Conservation (phyloP, 2,329 filamentous ascomycete species). For the Aspergillus transmontanensis region DNA sequence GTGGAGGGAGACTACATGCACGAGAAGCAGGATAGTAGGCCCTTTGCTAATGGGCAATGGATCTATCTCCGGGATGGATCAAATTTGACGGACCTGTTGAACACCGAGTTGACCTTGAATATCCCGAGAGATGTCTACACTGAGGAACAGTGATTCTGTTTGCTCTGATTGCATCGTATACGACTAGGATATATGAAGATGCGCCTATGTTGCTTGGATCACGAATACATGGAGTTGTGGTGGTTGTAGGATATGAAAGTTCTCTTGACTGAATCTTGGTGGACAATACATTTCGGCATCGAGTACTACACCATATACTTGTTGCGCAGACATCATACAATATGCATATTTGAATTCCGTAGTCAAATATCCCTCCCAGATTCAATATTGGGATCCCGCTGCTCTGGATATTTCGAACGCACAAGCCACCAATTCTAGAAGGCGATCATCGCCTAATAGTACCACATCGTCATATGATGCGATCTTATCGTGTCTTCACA, state of each 20-base stretch:
- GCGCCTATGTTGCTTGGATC: background rate
- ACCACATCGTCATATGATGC: background rate
- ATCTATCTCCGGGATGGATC: conserved; percentile 84
- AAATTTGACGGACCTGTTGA: conserved; percentile 71
- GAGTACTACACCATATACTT: conserved; percentile 11
- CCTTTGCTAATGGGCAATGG: conserved; percentile 67
- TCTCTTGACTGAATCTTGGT: background rate
- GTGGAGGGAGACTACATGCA: conserved; percentile 69
- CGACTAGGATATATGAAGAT: background rate
- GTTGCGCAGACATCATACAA: conserved; percentile 15
- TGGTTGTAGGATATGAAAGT: conserved; percentile 9
- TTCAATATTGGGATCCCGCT: background rate
- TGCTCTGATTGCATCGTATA: background rate
- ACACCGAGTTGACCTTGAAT: conserved; percentile 73
- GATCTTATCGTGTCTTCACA: background rate
- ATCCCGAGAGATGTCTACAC: conserved; percentile 48
- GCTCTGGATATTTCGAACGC: no score
- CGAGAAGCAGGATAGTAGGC: conserved; percentile 72
- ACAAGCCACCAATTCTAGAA: background rate
- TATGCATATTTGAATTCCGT: background rate
- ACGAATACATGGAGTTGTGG: background rate
- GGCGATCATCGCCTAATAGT: background rate
- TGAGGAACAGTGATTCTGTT: conserved; percentile 25
- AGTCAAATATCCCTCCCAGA: background rate
- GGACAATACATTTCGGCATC: conserved; percentile 11